Evolutionary conservation across 192 early-diverging fungal genomes (phyloP).

Genomic region (Chytriomyces confervae): DNA sequence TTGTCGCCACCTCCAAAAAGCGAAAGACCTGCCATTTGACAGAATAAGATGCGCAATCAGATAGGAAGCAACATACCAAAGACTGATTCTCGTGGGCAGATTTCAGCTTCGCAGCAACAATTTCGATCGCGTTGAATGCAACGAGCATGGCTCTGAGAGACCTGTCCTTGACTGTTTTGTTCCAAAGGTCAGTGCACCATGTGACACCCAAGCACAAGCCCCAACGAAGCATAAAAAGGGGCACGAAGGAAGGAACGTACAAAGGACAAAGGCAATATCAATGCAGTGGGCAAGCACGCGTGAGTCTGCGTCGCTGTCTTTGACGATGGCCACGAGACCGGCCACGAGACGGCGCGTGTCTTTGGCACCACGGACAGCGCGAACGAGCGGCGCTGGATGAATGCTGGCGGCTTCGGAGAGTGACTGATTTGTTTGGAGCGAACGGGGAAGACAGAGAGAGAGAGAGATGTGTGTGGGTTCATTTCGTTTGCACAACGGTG

Average conservation of each 20-base stretch:
- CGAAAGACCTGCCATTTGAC: not conserved
- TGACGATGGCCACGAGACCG: conserved; percentile 12
- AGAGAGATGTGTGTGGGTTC: not conserved
- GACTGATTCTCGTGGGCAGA: conserved; percentile 15
- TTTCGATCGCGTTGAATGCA: not conserved
- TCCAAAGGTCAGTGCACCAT: not conserved
- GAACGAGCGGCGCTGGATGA: conserved; percentile 5
- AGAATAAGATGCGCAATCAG: not conserved
- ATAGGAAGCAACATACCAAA: not conserved
- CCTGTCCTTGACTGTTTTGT: conserved; percentile 20
- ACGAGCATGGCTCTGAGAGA: not conserved
- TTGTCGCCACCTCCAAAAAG: conserved; percentile 8
- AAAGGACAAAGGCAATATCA: conserved; percentile 12
- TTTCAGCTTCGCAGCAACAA: conserved; percentile 6
- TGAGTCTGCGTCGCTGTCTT: conserved; percentile 17
- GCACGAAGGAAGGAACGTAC: not conserved
- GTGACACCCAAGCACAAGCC: not conserved
- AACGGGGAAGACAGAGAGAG: not conserved
- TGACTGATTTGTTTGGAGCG: not conserved
- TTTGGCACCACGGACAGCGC: not conserved
- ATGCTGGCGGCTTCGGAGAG: not conserved
- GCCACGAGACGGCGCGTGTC: not conserved
- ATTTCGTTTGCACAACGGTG: not conserved
- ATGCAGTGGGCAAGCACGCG: conserved; percentile 13
- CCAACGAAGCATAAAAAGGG: not conserved